Percentiles rank a stretch among this genome's conserved stretches.
Evolutionary conservation across 106 monocot species (phyloP).

Genomic region (Dendrobium huoshanense): DNA sequence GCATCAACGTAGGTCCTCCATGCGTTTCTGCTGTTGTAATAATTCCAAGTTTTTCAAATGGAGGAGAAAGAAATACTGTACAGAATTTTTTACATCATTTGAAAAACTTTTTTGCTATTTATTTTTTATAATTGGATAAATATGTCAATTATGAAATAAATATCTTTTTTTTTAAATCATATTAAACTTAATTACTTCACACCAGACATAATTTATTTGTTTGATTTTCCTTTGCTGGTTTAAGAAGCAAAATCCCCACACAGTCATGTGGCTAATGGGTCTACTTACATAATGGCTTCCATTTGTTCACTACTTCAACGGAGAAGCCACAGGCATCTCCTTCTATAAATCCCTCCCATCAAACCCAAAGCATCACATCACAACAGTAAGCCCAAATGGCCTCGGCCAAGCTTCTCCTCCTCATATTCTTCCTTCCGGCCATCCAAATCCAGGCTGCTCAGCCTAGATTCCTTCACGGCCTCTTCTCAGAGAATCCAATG

Average conservation of each 20-base stretch:
- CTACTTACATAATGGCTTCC: neutral
- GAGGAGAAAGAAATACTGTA: too few relatives aligned
- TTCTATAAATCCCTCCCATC: neutral
- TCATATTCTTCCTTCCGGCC: neutral
- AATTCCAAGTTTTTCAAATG: too few relatives aligned
- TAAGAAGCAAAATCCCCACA: neutral
- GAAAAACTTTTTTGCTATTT: too few relatives aligned
- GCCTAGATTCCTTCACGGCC: constrained; percentile 4
- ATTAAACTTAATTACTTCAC: neutral
- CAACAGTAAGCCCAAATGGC: neutral
- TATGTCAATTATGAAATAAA: too few relatives aligned
- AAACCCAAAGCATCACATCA: neutral
- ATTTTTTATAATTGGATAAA: too few relatives aligned
- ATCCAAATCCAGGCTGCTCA: neutral
- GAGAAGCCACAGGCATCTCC: neutral
- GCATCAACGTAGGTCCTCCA: too few relatives aligned
- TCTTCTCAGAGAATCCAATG: neutral
- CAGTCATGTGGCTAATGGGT: neutral
- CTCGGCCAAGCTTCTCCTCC: neutral
- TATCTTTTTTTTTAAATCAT: too few relatives aligned
- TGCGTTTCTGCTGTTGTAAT: too few relatives aligned
- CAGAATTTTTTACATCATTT: too few relatives aligned
- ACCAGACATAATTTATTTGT: neutral
- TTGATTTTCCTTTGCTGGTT: neutral
- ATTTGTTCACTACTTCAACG: neutral